Conservation (phyloP, 169 alveolate species). For the Plasmodium vinckei region DNA sequence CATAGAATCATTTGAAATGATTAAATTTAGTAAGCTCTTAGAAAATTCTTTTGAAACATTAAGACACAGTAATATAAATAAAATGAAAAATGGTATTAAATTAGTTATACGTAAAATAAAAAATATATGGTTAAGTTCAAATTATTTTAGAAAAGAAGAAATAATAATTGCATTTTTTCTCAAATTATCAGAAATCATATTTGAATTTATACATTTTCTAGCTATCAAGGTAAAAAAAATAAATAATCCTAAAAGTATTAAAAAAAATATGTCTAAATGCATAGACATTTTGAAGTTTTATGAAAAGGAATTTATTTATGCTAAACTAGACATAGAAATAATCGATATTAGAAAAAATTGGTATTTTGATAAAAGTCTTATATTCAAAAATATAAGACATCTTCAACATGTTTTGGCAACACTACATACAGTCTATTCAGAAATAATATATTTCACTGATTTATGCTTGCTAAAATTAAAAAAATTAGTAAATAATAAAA, state of each 20-base stretch:
- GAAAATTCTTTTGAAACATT: slow-evolving; percentile 62
- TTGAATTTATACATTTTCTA: slow-evolving; percentile 65
- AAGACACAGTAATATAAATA: slow-evolving; percentile 35
- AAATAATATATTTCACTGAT: slow-evolving; percentile 74
- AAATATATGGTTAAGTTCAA: slow-evolving; percentile 73
- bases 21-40: slow-evolving; percentile 59
- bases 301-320: slow-evolving; percentile 74
- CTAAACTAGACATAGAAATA: slow-evolving; percentile 67
- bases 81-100: slow-evolving; percentile 72
- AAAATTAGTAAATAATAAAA: slow-evolving; percentile 65
- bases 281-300: slow-evolving; percentile 61
- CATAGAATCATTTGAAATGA: slow-evolving; percentile 76
- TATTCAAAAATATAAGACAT: slow-evolving; percentile 67
- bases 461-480: slow-evolving; percentile 71
- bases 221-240: slow-evolving; percentile 62
- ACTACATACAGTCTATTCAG: slow-evolving; percentile 67
- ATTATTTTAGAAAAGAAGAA: slow-evolving; percentile 73
- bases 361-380: slow-evolving; percentile 67
- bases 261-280: slow-evolving; percentile 58
- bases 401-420: slow-evolving; percentile 66
- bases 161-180: slow-evolving; percentile 63
- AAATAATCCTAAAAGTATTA: slow-evolving; percentile 58
- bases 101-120: slow-evolving; percentile 56
- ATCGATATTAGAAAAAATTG: slow-evolving; percentile 73
- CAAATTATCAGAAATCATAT: slow-evolving; percentile 44